A percentile compares a stretch with the other conserved stretches of the same genome.
phyloP scores from a whole-genome alignment of 805 yeast genomes.

The Pichia phayaonensis region DNA sequence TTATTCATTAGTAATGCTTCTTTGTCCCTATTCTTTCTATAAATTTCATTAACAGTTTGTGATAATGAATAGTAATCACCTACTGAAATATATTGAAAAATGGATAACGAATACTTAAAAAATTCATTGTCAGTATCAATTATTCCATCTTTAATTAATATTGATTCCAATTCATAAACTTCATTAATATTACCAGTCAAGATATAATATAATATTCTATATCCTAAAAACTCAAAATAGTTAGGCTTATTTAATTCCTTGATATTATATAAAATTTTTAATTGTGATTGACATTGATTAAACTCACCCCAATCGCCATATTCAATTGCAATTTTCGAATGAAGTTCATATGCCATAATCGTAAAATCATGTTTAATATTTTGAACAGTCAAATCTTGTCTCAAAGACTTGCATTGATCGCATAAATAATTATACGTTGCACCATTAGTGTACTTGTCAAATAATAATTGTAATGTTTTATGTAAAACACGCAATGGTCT shows the following conservation, averaged over 20 bases:
- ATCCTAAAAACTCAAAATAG: conserved; percentile 60
- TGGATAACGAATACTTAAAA: conserved; percentile 28
- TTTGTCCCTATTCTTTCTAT: conserved; percentile 14
- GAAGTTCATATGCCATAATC: conserved; percentile 71
- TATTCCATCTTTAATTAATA: conserved; percentile 12
- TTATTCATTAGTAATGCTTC: background rate
- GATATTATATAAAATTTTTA: conserved; percentile 51
- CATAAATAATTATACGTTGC: conserved; percentile 68
- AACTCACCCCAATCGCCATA: conserved; percentile 86
- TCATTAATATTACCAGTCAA: conserved; percentile 63
- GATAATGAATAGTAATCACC: conserved; percentile 52
- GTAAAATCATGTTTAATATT: conserved; percentile 74
- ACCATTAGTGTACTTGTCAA: conserved; percentile 42
- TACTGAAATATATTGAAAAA: conserved; percentile 28
- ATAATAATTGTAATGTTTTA: conserved; percentile 47
- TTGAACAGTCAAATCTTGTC: conserved; percentile 93
- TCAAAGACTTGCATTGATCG: conserved; percentile 83
- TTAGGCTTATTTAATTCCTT: conserved; percentile 24
- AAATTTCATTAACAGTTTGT: conserved; percentile 30
- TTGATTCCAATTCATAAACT: conserved; percentile 35
- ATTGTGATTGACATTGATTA: conserved; percentile 87
- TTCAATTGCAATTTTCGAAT: conserved; percentile 79
- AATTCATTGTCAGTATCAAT: conserved; percentile 16
- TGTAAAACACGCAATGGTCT: conserved; percentile 62
- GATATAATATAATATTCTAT: conserved; percentile 65